Conservation (phyloP, 495 filamentous ascomycete genomes). For the Podospora tetraspora region DNA sequence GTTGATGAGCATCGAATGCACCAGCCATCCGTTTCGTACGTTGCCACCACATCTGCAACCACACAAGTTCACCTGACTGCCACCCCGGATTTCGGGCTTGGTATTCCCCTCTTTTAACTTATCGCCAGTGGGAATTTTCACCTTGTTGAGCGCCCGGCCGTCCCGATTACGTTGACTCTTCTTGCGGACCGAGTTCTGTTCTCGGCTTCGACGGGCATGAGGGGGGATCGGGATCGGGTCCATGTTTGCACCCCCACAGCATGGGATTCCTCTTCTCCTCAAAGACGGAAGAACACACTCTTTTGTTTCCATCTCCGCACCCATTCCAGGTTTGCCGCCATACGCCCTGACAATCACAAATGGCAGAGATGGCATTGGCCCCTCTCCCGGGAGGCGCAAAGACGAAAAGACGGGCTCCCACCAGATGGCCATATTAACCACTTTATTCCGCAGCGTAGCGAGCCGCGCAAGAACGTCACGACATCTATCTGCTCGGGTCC, state of each 20-base stretch:
- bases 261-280: neutral
- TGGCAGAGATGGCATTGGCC: conserved; percentile 1
- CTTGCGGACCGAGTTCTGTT: too few species aligned
- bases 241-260: neutral
- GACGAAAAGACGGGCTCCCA: neutral
- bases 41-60: too few species aligned
- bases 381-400: conserved; percentile 6
- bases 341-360: neutral
- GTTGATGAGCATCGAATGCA: too few species aligned
- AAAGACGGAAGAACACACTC: neutral
- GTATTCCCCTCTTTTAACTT: neutral
- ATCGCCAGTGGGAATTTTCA: too few species aligned
- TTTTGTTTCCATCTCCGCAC: neutral
- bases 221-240: too few species aligned
- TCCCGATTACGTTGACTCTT: neutral
- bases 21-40: too few species aligned
- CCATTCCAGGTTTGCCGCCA: neutral
- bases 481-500: neutral
- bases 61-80: neutral
- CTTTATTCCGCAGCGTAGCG: conserved; percentile 22
- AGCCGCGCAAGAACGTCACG: conserved; percentile 19
- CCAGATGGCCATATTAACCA: conserved; percentile 17
- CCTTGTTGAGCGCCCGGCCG: neutral
- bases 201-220: neutral
- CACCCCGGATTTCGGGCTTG: neutral